Evolutionary conservation across 1,284 basidiomycete genomes (phyloP), one percentile per base, ranked within the genome.

Genomic region (Xerocomus nothofagi): DNA sequence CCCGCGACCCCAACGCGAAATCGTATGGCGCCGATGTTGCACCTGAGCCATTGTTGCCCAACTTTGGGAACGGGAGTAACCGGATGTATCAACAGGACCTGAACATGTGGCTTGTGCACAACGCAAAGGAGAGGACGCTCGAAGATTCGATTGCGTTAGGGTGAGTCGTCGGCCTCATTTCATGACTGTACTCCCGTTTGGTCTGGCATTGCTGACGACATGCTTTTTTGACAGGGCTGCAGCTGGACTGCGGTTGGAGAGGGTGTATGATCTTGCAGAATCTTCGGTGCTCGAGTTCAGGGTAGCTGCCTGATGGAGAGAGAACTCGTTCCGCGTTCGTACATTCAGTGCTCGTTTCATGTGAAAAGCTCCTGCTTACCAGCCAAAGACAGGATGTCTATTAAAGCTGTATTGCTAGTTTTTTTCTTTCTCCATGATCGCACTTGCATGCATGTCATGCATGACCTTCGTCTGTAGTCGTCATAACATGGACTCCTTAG

Each of bases 1-100:
- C 44, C 27, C 44, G 29, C n/a, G 45, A 53, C 26, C 23, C 44
- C 3, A 33, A 47, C 20, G 24, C 26, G 3, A 45, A 53, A 5
- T 51, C 49, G 10, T 50, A 37, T 14, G 55, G 57, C 3, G 38
- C 32, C 21, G 58, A 59, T 15, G 37, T 53, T 23, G 60, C 63
- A 4, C 67, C 68, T 0, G 58, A 61, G 33, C 67, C 63, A 15
- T 34, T 68, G 50, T 39, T 70, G 18, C 52, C 62, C 8, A 68
- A 65, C 55, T 63, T 69, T 39, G 67, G 61, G 7, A 49, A 54
- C 11, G 59, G 68, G 14, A 58, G 39, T 47, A 51, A 49, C 20
- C 44, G 57, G 0, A 49, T 53, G 43, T 69, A 68, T 46, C 53
- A 65, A 36, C 58, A 54, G 29, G 67, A 70, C 39, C 4, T 70